phyloP scores from a whole-genome alignment of 140 eudicot species.

The Erigeron philadelphicus region DNA sequence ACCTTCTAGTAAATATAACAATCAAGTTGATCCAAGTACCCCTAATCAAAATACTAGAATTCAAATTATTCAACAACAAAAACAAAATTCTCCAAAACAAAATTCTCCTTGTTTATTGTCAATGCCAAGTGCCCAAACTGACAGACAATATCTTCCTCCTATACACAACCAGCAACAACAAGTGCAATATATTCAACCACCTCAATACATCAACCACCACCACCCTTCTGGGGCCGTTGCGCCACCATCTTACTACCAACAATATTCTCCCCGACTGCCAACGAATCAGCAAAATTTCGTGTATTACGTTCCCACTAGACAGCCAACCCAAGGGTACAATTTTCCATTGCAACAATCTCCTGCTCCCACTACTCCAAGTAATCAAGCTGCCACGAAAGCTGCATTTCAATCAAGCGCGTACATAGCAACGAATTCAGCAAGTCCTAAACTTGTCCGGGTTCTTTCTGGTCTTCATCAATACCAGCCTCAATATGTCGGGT shows the following conservation, averaged over 20 bases:
- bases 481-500: conserved; percentile 32
- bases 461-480: conserved; percentile 42
- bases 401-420: conserved; percentile 44
- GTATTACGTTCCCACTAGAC: conserved; percentile 53
- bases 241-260: conserved; percentile 49
- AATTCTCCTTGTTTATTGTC: conserved; percentile 28
- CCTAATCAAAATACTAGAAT: conserved; percentile 39
- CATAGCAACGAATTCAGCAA: conserved; percentile 42
- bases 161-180: conserved; percentile 47
- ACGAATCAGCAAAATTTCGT: conserved; percentile 40
- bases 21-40: conserved; percentile 21
- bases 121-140: conserved; percentile 36
- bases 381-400: conserved; percentile 33
- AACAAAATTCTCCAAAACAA: conserved; percentile 13
- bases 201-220: conserved; percentile 49
- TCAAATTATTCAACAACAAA: conserved; percentile 33
- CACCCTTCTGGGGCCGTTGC: conserved; percentile 51
- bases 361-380: conserved; percentile 14
- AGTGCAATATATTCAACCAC: conserved; percentile 40
- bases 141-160: conserved; percentile 37
- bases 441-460: conserved; percentile 45
- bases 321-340: conserved; percentile 43
- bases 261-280: conserved; percentile 23
- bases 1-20: conserved; percentile 1
- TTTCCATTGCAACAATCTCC: conserved; percentile 36